phyloP scores from a whole-genome alignment of 257 asterid species.

The Penstemon davidsonii region DNA sequence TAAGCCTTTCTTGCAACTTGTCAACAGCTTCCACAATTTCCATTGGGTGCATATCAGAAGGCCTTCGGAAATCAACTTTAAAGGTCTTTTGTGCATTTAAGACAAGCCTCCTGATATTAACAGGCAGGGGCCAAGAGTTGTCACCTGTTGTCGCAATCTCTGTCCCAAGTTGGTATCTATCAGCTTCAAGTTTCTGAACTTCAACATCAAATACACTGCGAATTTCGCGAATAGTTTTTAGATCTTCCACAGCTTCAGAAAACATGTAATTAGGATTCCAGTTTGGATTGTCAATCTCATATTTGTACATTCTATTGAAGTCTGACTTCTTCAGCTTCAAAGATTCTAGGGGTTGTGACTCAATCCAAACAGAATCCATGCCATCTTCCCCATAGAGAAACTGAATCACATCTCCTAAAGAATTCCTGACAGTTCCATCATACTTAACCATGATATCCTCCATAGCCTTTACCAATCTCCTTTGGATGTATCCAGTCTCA shows the following conservation, averaged over 20 bases:
- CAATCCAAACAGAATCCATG: conserved; percentile 99
- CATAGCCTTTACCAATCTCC: conserved; percentile 98
- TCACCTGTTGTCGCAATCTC: conserved; percentile 95
- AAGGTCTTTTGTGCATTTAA: conserved; percentile 94
- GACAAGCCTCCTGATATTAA: conserved; percentile 84
- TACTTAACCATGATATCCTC: conserved; percentile 99
- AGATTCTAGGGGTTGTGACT: conserved; percentile 87
- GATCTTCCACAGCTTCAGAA: conserved; percentile 88
- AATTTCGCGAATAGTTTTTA: conserved; percentile 82
- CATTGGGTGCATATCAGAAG: conserved; percentile 98
- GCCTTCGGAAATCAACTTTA: conserved; percentile 88
- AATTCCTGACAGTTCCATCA: conserved; percentile 98
- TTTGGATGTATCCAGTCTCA: conserved; percentile 97
- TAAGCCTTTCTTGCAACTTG: conserved; percentile 92
- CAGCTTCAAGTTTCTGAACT: conserved; percentile 90
- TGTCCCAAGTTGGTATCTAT: conserved; percentile 86
- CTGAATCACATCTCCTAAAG: conserved; percentile 97
- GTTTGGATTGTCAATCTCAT: conserved; percentile 74
- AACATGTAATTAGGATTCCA: conserved; percentile 92
- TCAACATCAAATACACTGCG: conserved; percentile 98
- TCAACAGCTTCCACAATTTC: conserved; percentile 99
- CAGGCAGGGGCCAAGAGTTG: conserved; percentile 92
- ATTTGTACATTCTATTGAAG: conserved; percentile 67
- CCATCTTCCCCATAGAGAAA: conserved; percentile 99
- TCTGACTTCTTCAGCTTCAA: conserved; percentile 76